Conservation (phyloP, 2,329 filamentous ascomycete species). For the Xylaria sp. region DNA sequence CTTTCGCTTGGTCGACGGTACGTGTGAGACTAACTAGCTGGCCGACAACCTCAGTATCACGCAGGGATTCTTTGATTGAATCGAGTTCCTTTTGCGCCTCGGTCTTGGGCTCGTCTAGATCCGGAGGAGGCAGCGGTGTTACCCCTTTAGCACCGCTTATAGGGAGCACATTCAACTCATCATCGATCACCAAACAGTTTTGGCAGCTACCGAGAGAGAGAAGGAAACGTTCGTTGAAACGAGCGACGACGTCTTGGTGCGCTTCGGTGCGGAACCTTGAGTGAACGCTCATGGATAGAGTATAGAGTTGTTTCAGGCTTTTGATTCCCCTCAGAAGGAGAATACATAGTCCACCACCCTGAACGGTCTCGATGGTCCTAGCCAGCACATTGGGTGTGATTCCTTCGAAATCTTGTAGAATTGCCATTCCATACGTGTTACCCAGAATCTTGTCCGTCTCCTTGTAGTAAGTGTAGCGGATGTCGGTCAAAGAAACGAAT, state of each 20-base stretch:
- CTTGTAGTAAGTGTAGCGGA: slow-evolving; percentile 99
- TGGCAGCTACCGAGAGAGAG: slow-evolving; percentile 95
- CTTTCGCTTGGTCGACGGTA: slow-evolving; percentile 96
- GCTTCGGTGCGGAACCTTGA: slow-evolving; percentile 96
- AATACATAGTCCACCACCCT: slow-evolving; percentile 92
- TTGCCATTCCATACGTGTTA: slow-evolving; percentile 98
- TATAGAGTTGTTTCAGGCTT: slow-evolving; percentile 96
- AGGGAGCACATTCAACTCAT: slow-evolving; percentile 95
- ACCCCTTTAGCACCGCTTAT: slow-evolving; percentile 96
- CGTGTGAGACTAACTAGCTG: slow-evolving; percentile 84
- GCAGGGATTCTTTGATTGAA: slow-evolving; percentile 85
- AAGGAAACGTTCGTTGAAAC: slow-evolving; percentile 98
- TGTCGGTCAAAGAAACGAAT: slow-evolving; percentile 34
- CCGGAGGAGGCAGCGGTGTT: slow-evolving; percentile 79
- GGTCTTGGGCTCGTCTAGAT: slow-evolving; percentile 77
- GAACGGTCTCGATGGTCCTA: slow-evolving; percentile 95
- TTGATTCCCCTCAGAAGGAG: slow-evolving; percentile 95
- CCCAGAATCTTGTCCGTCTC: slow-evolving; percentile 82
- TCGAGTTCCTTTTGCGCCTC: slow-evolving; percentile 80
- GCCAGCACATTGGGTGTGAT: slow-evolving; percentile 97
- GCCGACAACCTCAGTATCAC: slow-evolving; percentile 86
- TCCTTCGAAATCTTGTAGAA: slow-evolving; percentile 97
- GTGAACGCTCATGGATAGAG: slow-evolving; percentile 97
- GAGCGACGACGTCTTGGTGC: slow-evolving; percentile 90
- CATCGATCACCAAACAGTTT: slow-evolving; percentile 93